These are phyloP conservation scores for Jamesozyma gamospora DNA, from an alignment of 805 yeast species.

Conservation along the genomic window DNA sequence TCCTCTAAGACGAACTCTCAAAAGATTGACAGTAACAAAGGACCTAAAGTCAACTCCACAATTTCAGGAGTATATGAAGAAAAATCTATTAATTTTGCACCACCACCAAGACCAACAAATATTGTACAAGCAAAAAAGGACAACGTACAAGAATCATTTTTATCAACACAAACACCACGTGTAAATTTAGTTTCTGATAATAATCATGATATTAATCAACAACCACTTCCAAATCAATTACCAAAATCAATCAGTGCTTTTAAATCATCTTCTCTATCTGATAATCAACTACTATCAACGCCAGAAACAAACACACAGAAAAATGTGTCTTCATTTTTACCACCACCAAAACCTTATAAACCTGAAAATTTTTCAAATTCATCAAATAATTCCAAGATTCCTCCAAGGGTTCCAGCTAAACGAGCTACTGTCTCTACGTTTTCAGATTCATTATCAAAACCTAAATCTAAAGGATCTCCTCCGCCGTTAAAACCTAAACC, in stretches of 20 bases:
- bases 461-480: slow-evolving; percentile 1
- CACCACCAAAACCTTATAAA: slow-evolving; percentile 28
- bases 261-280: not conserved
- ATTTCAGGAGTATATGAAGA: slow-evolving; percentile 4
- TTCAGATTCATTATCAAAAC: slow-evolving; percentile 1
- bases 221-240: too few species aligned
- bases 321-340: slow-evolving; percentile 13
- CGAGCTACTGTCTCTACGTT: slow-evolving; percentile 6
- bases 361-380: not conserved
- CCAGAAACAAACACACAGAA: not conserved
- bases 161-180: too few species aligned
- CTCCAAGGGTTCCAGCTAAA: not conserved
- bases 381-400: not conserved
- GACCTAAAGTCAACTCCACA: not conserved
- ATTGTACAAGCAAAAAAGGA: not conserved
- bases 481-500: slow-evolving; percentile 2
- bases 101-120: slow-evolving; percentile 22
- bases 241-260: not conserved
- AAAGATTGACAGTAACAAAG: not conserved
- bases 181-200: too few species aligned
- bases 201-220: too few species aligned
- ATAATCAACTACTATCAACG: not conserved
- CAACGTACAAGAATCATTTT: not conserved
- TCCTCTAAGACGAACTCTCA: not conserved
- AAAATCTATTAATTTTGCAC: slow-evolving; percentile 16